phyloP scores from a whole-genome alignment of 2,329 filamentous ascomycete species.

The Paraconiothyrium sp. region DNA sequence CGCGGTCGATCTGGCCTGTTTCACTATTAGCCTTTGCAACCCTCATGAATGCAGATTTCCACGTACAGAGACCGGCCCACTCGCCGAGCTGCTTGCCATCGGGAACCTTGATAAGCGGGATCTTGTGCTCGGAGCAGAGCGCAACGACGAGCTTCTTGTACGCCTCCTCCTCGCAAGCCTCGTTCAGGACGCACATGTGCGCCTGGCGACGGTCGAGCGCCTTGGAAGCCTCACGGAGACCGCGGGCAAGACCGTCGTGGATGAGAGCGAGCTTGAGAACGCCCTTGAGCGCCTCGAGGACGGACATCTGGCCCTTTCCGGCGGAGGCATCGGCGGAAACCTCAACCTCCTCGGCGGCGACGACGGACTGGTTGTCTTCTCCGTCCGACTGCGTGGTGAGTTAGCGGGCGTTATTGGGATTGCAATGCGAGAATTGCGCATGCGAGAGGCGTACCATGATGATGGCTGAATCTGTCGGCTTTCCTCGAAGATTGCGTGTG shows the following conservation, averaged over 20 bases:
- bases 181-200: constrained; percentile 99
- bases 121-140: constrained; percentile 99
- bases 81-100: constrained; percentile 99
- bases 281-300: constrained; percentile 98
- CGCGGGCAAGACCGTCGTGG: constrained; percentile 98
- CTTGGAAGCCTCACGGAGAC: constrained; percentile 98
- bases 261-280: constrained; percentile 98
- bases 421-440: constrained; percentile 5
- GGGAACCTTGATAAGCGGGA: constrained; percentile 99
- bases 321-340: constrained; percentile 87
- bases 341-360: constrained; percentile 90
- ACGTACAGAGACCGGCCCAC: constrained; percentile 99
- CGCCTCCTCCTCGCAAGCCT: constrained; percentile 99
- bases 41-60: constrained; percentile 17
- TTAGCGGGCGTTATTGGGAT: constrained; percentile 24
- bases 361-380: constrained; percentile 92
- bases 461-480: constrained; percentile 52
- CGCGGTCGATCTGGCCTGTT: constrained; percentile 94
- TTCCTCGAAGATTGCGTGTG: constrained; percentile 54
- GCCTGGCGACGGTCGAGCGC: constrained; percentile 98
- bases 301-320: constrained; percentile 90
- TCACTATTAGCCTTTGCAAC: constrained; percentile 18
- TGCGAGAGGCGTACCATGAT: constrained; percentile 51
- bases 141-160: constrained; percentile 99
- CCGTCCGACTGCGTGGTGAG: constrained; percentile 83